Percentiles rank a stretch among this genome's conserved stretches.
Conservation (phyloP, 805 yeast genomes). For the Lipomyces oligophaga region DNA sequence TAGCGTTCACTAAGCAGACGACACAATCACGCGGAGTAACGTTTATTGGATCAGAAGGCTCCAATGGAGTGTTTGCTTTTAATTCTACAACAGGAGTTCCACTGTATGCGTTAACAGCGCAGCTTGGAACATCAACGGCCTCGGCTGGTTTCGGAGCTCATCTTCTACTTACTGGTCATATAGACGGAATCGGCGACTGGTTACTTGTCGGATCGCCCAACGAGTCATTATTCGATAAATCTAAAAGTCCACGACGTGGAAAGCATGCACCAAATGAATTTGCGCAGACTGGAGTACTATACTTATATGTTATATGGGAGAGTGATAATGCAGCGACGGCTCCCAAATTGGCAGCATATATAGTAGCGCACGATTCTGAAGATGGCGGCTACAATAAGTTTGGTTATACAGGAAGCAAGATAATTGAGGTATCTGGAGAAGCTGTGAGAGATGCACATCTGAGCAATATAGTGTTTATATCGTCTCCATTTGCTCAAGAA, state of each 20-base stretch:
- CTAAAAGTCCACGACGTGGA: slow-evolving; percentile 20
- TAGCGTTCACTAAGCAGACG: slow-evolving; percentile 6
- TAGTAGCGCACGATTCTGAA: slow-evolving; percentile 26
- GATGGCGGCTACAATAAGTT: slow-evolving; percentile 34
- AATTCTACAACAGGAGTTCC: slow-evolving; percentile 10
- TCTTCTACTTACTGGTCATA: slow-evolving; percentile 17
- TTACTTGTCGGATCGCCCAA: slow-evolving; percentile 21
- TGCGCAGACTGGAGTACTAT: slow-evolving; percentile 41
- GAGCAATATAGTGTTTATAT: slow-evolving; percentile 35
- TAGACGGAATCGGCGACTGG: slow-evolving; percentile 25
- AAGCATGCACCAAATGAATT: slow-evolving; percentile 35
- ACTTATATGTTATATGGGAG: slow-evolving; percentile 34
- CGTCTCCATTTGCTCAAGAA: slow-evolving; percentile 43
- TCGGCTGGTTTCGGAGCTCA: slow-evolving; percentile 24
- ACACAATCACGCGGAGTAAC: slow-evolving; percentile 1
- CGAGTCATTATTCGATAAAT: slow-evolving; percentile 30
- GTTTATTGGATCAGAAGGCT: slow-evolving; percentile 19
- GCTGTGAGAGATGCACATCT: neutral
- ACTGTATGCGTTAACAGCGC: slow-evolving; percentile 6
- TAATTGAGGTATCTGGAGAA: slow-evolving; percentile 19
- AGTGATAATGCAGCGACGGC: slow-evolving; percentile 19
- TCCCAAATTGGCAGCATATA: slow-evolving; percentile 26
- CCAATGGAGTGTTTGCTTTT: slow-evolving; percentile 16
- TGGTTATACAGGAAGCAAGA: slow-evolving; percentile 38
- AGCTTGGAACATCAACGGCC: slow-evolving; percentile 4